phyloP scores from a whole-genome alignment of 768 basidiomycete genomes.

The Hirschioporus abietinus region DNA sequence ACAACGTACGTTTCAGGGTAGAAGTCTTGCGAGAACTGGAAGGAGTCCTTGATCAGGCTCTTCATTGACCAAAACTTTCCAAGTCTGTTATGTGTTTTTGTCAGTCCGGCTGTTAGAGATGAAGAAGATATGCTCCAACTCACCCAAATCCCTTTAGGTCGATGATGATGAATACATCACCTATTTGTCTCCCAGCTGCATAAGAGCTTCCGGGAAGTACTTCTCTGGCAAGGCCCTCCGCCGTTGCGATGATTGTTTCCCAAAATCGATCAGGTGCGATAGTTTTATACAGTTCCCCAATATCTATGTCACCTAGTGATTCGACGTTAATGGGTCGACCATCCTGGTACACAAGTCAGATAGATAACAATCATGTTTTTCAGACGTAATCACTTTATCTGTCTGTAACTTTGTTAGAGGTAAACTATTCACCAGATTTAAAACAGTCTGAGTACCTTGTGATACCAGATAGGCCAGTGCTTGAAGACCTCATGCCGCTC shows the following conservation, averaged over 20 bases:
- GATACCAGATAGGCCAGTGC: slow-evolving; percentile 75
- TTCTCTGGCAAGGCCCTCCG: slow-evolving; percentile 59
- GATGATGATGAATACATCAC: slow-evolving; percentile 55
- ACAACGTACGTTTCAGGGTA: slow-evolving; percentile 67
- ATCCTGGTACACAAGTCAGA: slow-evolving; percentile 33
- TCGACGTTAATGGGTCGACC: slow-evolving; percentile 72
- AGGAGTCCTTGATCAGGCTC: slow-evolving; percentile 50
- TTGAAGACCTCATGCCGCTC: slow-evolving; percentile 65
- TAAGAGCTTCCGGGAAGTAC: slow-evolving; percentile 60
- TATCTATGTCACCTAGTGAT: slow-evolving; percentile 53
- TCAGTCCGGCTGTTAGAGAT: background rate
- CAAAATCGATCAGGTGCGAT: slow-evolving; percentile 58
- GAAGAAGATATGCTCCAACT: slow-evolving; percentile 16
- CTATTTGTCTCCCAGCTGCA: slow-evolving; percentile 46
- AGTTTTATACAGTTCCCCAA: slow-evolving; percentile 49
- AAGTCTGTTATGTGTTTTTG: slow-evolving; percentile 32
- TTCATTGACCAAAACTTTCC: slow-evolving; percentile 76
- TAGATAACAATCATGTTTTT: background rate
- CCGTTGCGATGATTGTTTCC: slow-evolving; percentile 58
- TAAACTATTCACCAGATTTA: slow-evolving; percentile 5
- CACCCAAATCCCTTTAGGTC: slow-evolving; percentile 71
- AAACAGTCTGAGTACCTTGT: slow-evolving; percentile 45
- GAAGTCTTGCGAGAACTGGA: slow-evolving; percentile 76
- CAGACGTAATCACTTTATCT: slow-evolving; percentile 49
- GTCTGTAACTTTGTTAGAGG: slow-evolving; percentile 36